These are phyloP conservation scores for Sonneratia caseolaris DNA, from an alignment of 345 rosid species.

Conservation along the genomic window DNA sequence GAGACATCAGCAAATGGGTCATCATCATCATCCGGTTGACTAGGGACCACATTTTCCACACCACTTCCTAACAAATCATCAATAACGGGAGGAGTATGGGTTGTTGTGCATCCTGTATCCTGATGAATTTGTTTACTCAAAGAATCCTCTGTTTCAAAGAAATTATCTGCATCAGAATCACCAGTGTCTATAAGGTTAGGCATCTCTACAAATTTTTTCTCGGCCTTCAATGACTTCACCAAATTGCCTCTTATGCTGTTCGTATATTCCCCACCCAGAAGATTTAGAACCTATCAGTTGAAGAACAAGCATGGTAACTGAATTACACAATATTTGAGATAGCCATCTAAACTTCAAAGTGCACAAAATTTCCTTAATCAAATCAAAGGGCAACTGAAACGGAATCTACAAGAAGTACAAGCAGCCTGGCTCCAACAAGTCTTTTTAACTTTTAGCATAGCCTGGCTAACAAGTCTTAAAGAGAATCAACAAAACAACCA, in stretches of 20 bases:
- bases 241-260: conserved; percentile 29
- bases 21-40: conserved; percentile 38
- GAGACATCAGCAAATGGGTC: conserved; percentile 89
- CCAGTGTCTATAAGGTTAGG: conserved; percentile 82
- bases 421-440: too few species aligned
- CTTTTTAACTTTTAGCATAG: too few species aligned
- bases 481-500: too few species aligned
- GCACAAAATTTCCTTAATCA: neutral
- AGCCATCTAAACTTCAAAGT: neutral
- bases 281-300: conserved; percentile 57
- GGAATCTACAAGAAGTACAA: too few species aligned
- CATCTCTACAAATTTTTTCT: conserved; percentile 27
- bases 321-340: neutral
- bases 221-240: conserved; percentile 38
- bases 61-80: conserved; percentile 73
- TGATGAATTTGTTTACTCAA: conserved; percentile 21
- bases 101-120: conserved; percentile 21
- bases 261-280: conserved; percentile 48
- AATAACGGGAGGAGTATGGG: conserved; percentile 31
- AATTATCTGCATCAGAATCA: conserved; percentile 41
- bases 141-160: conserved; percentile 34
- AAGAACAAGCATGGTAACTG: neutral
- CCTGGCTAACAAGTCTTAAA: too few species aligned
- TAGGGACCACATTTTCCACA: conserved; percentile 24
- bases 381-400: too few species aligned